phyloP scores from a whole-genome alignment of 345 rosid genomes.

The Laguncularia racemosa region DNA sequence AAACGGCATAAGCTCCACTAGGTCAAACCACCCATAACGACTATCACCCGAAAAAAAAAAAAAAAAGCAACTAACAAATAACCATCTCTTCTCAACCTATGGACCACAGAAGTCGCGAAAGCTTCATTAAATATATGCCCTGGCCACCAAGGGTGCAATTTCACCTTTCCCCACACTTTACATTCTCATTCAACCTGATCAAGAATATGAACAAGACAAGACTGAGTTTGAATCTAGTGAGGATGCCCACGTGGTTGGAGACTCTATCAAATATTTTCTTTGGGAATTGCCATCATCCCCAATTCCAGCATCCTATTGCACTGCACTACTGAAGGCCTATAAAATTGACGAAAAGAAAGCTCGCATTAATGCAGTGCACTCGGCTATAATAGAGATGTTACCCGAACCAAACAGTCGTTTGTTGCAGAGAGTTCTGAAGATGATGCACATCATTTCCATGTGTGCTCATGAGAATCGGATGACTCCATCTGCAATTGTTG shows the following conservation, averaged over 20 bases:
- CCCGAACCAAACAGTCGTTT: slow-evolving; percentile 98
- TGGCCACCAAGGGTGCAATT: slow-evolving; percentile 99
- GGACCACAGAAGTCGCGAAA: slow-evolving; percentile 72
- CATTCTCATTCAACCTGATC: no score
- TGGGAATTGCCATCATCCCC: slow-evolving; percentile 99
- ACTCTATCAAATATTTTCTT: slow-evolving; percentile 94
- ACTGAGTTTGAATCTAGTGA: slow-evolving; percentile 76
- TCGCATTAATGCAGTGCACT: slow-evolving; percentile 70
- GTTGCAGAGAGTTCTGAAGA: slow-evolving; percentile 85
- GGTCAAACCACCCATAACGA: slow-evolving; percentile 99
- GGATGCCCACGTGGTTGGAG: slow-evolving; percentile 97
- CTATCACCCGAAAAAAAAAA: no score
- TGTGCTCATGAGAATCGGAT: slow-evolving; percentile 86
- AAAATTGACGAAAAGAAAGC: slow-evolving; percentile 88
- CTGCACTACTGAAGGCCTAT: slow-evolving; percentile 92
- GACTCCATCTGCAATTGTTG: slow-evolving; percentile 96
- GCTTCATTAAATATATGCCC: slow-evolving; percentile 94
- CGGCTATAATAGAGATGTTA: slow-evolving; percentile 82
- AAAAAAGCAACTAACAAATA: slow-evolving; percentile 91
- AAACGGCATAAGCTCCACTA: slow-evolving; percentile 89
- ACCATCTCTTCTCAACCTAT: slow-evolving; percentile 74
- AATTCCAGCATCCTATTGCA: slow-evolving; percentile 95
- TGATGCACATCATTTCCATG: slow-evolving; percentile 86
- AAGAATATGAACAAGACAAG: no score
- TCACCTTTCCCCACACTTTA: slow-evolving; percentile 99